Evolutionary conservation across 495 filamentous ascomycete species (phyloP), one percentile per base, ranked within the genome.

Genomic region (Choiromyces venosus): DNA sequence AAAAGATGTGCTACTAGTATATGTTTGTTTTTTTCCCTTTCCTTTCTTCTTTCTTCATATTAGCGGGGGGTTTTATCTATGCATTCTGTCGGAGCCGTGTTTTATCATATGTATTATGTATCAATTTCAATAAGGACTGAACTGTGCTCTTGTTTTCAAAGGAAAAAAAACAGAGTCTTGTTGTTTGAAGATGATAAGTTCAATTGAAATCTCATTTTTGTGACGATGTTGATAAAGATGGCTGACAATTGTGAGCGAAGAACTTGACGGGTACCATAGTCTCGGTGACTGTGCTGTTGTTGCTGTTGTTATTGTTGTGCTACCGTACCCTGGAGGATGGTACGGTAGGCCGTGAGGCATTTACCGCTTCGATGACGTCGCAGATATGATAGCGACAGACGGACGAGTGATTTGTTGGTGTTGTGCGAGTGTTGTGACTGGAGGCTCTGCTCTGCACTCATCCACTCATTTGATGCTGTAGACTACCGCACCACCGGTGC

Each of bases 1-100:
- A 39, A 16, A 37, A 40, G 40, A 69, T 35, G 70, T 40, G 52
- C 56, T 69, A 71, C 68, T 38, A 69, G 42, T 29, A 10, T 65
- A 40, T 68, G 29, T 38, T 29, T 69, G 29, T 25, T 70, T 68
- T 37, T 37, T 44, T 36, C 36, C 29, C 8, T 29, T 38, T 68
- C 36, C 66, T 38, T 29, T 29, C 21, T 69, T 69, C 67, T 44
- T 69, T 29, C 25, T 44, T 38, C n/a, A 38, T n/a, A 61, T 61
- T 29, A 29, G 52, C 52, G 25, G 25, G 25, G 25, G 52, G 52
- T 29, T 61, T 61, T 61, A 29, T 29, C 52, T 29, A 61, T 61
- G 52, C 52, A 61, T 61, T 61, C 16, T 2, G 25, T 61, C 52
- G 52, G 52, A 61, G 52, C 25, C 52, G n/a, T 61, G 52, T 61